A percentile compares a stretch with the other conserved stretches of the same genome.
Conservation (phyloP, 1,139 yeast genomes). For the Debaryomycetaceae sp. region DNA sequence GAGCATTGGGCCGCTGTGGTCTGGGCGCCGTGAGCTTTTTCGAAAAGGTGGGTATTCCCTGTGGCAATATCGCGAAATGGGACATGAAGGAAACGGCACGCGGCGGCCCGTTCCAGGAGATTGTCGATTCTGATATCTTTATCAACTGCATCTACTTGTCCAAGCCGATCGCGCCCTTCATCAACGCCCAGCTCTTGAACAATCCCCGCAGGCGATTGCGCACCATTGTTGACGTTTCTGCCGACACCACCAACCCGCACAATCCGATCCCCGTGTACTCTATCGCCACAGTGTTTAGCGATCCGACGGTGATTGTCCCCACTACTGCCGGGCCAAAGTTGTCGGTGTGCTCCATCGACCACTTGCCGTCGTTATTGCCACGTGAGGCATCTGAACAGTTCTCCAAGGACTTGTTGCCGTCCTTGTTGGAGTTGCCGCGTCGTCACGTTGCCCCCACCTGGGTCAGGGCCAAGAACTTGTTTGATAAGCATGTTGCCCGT, state of each 20-base stretch:
- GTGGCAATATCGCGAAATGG: conserved; percentile 77
- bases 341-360: conserved; percentile 94
- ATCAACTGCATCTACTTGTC: conserved; percentile 94
- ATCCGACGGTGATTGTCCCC: conserved; percentile 80
- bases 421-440: conserved; percentile 71
- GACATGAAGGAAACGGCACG: conserved; percentile 92
- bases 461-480: conserved; percentile 77
- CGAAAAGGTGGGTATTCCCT: conserved; percentile 80
- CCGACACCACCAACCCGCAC: conserved; percentile 97
- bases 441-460: conserved; percentile 82
- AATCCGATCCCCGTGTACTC: conserved; percentile 93
- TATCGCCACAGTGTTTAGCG: conserved; percentile 78
- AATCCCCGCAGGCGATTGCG: conserved; percentile 59
- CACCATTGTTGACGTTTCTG: conserved; percentile 93
- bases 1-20: conserved; percentile 98
- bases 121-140: conserved; percentile 77
- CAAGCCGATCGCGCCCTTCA: conserved; percentile 86
- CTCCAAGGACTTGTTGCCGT: conserved; percentile 77
- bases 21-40: conserved; percentile 90
- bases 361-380: conserved; percentile 87
- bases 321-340: conserved; percentile 74
- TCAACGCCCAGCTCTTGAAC: conserved; percentile 60
- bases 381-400: conserved; percentile 94
- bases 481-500: conserved; percentile 72
- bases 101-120: conserved; percentile 96